A percentile compares a stretch with the other conserved stretches of the same genome.
These are phyloP conservation scores for Geotrichum histeridarum DNA, from an alignment of 1,139 yeast species.

Conservation along the genomic window DNA sequence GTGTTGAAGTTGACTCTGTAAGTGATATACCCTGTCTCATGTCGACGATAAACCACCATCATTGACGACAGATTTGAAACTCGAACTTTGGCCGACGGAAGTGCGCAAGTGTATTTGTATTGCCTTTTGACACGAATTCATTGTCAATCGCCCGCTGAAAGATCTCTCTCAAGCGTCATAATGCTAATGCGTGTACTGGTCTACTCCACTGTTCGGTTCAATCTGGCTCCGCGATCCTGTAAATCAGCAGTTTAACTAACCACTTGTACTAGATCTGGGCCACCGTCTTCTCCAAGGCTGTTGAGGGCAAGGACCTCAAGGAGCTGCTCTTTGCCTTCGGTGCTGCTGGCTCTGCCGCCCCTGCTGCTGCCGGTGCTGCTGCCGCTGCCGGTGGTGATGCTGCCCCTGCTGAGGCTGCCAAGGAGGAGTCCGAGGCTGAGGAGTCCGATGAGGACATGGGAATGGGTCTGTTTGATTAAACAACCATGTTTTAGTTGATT, in stretches of 20 bases:
- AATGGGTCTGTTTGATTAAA: conserved; percentile 40
- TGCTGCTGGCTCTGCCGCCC: conserved; percentile 59
- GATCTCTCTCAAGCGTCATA: too few species aligned
- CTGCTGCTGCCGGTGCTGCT: conserved; percentile 53
- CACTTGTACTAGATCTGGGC: conserved; percentile 68
- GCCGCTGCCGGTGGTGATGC: conserved; percentile 57
- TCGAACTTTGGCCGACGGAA: too few species aligned
- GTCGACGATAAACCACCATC: too few species aligned
- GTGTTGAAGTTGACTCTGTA: conserved; percentile 72
- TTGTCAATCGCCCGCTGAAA: too few species aligned
- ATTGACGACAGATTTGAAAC: too few species aligned
- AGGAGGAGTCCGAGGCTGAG: conserved; percentile 32
- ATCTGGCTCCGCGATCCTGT: too few species aligned
- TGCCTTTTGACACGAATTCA: too few species aligned
- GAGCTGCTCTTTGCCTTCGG: conserved; percentile 80
- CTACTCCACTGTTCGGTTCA: too few species aligned
- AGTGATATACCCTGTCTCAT: conserved; percentile 25
- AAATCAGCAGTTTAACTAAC: background rate
- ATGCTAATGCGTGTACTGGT: too few species aligned
- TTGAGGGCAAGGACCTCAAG: conserved; percentile 94
- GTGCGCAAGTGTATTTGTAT: too few species aligned
- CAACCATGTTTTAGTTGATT: conserved; percentile 2
- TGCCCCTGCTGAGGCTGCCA: conserved; percentile 53
- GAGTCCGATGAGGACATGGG: conserved; percentile 40
- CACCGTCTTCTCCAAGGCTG: conserved; percentile 91